Conservation (phyloP, 805 yeast species). For the Yarrowia hollandica region DNA sequence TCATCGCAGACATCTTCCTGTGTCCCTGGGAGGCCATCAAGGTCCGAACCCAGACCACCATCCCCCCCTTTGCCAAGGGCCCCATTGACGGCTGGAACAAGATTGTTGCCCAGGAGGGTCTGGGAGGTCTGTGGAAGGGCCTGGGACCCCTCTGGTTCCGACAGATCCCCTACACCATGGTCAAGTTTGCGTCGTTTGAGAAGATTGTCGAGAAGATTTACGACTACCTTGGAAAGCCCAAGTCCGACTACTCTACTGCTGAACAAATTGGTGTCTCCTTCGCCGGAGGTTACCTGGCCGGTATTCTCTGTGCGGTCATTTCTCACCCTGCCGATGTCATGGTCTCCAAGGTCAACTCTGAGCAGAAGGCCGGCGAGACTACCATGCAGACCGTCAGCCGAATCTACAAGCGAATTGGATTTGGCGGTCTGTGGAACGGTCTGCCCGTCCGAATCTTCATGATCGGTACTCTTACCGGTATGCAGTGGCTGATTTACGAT, state of each 20-base stretch:
- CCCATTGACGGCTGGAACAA: conserved; percentile 67
- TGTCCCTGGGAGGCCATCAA: conserved; percentile 97
- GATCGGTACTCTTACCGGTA: conserved; percentile 96
- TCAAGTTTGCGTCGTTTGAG: conserved; percentile 92
- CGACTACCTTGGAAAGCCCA: conserved; percentile 67
- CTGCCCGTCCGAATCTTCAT: conserved; percentile 89
- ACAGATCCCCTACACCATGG: conserved; percentile 99
- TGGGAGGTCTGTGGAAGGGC: conserved; percentile 81
- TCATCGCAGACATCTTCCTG: conserved; percentile 81
- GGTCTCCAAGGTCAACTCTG: conserved; percentile 89
- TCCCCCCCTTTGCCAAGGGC: conserved; percentile 75
- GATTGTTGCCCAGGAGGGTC: conserved; percentile 66
- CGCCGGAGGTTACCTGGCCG: conserved; percentile 95
- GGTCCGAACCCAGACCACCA: conserved; percentile 88
- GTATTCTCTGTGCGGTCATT: conserved; percentile 92
- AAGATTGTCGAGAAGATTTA: conserved; percentile 83
- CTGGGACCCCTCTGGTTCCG: conserved; percentile 91
- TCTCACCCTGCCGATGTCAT: conserved; percentile 99
- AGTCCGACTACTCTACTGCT: conserved; percentile 63
- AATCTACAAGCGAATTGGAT: conserved; percentile 82
- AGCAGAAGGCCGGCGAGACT: conserved; percentile 62
- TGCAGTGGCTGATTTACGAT: conserved; percentile 96
- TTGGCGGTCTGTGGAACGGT: conserved; percentile 92
- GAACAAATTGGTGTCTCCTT: conserved; percentile 95
- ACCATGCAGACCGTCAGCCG: conserved; percentile 65